These are phyloP conservation scores for Leccinellum rugosiceps DNA, from an alignment of 768 basidiomycete genomes.

Conservation along the genomic window DNA sequence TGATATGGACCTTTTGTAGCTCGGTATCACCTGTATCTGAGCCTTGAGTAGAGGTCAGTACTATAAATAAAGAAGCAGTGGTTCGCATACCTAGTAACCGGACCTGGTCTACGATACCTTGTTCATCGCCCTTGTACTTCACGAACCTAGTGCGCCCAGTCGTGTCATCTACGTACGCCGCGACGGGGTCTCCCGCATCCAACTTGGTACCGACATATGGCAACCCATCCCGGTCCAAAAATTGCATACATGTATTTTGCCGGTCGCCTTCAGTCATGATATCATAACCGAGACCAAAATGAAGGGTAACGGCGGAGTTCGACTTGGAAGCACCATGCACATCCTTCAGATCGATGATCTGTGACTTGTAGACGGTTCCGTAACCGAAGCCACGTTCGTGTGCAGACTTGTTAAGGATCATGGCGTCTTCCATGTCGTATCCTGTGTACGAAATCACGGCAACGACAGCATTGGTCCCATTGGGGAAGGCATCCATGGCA, in stretches of 20 bases:
- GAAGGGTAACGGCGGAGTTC: constrained; percentile 60
- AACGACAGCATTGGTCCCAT: constrained; percentile 96
- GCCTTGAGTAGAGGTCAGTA: constrained; percentile 43
- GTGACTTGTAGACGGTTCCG: constrained; percentile 94
- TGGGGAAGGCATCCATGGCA: constrained; percentile 98
- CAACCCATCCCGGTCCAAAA: constrained; percentile 80
- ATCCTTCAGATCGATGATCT: constrained; percentile 87
- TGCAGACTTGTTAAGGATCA: constrained; percentile 99
- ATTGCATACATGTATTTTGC: constrained; percentile 43
- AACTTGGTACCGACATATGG: constrained; percentile 74
- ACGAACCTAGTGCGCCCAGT: constrained; percentile 78
- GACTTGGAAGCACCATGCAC: constrained; percentile 63
- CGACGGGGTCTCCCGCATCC: constrained; percentile 72
- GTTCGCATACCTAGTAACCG: constrained; percentile 71
- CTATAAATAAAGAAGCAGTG: background rate
- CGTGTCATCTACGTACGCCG: constrained; percentile 85
- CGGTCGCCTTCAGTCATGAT: constrained; percentile 49
- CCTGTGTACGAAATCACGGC: constrained; percentile 99
- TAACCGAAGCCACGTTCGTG: constrained; percentile 98
- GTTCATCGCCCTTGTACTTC: constrained; percentile 97
- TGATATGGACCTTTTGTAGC: constrained; percentile 90
- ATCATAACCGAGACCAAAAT: constrained; percentile 86
- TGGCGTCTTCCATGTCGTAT: constrained; percentile 99
- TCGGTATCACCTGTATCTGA: constrained; percentile 85
- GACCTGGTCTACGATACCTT: constrained; percentile 85